Conservation (phyloP, 768 basidiomycete genomes). For the Boletus pseudopeckii region DNA sequence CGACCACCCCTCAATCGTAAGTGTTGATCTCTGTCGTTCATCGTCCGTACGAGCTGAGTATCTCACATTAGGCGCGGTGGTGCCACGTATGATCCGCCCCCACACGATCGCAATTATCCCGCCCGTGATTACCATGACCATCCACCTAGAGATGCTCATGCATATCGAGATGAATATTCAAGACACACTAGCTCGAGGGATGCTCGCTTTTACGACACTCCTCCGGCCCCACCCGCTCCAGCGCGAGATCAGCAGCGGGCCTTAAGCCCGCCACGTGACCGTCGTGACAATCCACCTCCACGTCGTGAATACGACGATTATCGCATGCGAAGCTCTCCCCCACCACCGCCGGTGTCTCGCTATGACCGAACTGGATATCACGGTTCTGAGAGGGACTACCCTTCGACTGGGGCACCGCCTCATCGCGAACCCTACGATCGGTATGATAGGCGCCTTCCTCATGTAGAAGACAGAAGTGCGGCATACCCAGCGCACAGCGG, state of each 20-base stretch:
- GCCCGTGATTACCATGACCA: slow-evolving; percentile 50
- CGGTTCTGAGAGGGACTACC: slow-evolving; percentile 40
- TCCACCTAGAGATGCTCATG: slow-evolving; percentile 35
- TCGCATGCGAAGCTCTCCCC: slow-evolving; percentile 50
- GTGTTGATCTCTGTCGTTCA: slow-evolving; percentile 23
- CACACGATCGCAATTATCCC: slow-evolving; percentile 56
- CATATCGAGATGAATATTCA: slow-evolving; percentile 57
- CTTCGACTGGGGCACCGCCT: slow-evolving; percentile 41
- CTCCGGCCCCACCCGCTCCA: slow-evolving; percentile 36
- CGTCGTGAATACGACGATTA: slow-evolving; percentile 72
- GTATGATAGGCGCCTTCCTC: slow-evolving; percentile 47
- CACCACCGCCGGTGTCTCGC: slow-evolving; percentile 46
- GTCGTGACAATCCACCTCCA: slow-evolving; percentile 56
- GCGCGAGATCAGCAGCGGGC: slow-evolving; percentile 60
- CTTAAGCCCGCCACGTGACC: slow-evolving; percentile 60
- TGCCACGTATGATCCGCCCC: slow-evolving; percentile 44
- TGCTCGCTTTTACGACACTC: slow-evolving; percentile 54
- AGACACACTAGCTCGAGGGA: slow-evolving; percentile 46
- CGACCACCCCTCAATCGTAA: slow-evolving; percentile 42
- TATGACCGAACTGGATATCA: slow-evolving; percentile 44
- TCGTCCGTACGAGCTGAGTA: neutral
- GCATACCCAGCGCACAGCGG: slow-evolving; percentile 46
- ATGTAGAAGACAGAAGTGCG: slow-evolving; percentile 41
- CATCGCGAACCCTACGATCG: slow-evolving; percentile 59
- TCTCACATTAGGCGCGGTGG: slow-evolving; percentile 36